Conservation (phyloP, 2,329 filamentous ascomycete species). For the Alternaria sp. region DNA sequence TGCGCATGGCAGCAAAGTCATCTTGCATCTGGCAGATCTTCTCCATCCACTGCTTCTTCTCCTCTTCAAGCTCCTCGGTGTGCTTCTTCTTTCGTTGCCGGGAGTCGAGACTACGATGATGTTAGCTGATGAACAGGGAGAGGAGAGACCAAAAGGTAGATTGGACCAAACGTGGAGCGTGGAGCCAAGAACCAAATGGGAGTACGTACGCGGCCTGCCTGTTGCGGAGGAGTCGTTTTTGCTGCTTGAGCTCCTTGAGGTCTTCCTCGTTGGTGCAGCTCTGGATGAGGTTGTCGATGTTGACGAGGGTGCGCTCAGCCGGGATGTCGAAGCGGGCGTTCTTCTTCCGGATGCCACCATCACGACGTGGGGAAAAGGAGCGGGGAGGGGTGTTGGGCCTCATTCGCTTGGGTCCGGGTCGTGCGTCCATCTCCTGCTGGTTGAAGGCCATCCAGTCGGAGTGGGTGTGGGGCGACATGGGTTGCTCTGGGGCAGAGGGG, state of each 20-base stretch:
- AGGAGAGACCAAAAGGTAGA: slow-evolving; percentile 42
- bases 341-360: slow-evolving; percentile 97
- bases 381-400: slow-evolving; percentile 73
- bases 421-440: slow-evolving; percentile 60
- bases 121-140: slow-evolving; percentile 49
- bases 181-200: slow-evolving; percentile 55
- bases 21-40: slow-evolving; percentile 82
- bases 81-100: slow-evolving; percentile 98
- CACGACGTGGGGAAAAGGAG: slow-evolving; percentile 77
- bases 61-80: slow-evolving; percentile 93
- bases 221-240: slow-evolving; percentile 93
- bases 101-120: slow-evolving; percentile 78
- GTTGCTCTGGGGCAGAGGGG: slow-evolving; percentile 54
- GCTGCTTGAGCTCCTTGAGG: slow-evolving; percentile 98
- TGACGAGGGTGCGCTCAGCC: slow-evolving; percentile 87
- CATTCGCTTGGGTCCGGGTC: slow-evolving; percentile 63
- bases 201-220: slow-evolving; percentile 86
- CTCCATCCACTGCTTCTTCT: slow-evolving; percentile 89
- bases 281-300: slow-evolving; percentile 92
- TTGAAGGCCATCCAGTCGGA: slow-evolving; percentile 65
- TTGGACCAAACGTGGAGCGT: slow-evolving; percentile 41
- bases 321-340: slow-evolving; percentile 98
- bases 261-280: slow-evolving; percentile 89
- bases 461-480: slow-evolving; percentile 69
- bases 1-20: slow-evolving; percentile 72